Conservation (phyloP, 2,329 filamentous ascomycete species). For the Aspergillus bombycis region DNA sequence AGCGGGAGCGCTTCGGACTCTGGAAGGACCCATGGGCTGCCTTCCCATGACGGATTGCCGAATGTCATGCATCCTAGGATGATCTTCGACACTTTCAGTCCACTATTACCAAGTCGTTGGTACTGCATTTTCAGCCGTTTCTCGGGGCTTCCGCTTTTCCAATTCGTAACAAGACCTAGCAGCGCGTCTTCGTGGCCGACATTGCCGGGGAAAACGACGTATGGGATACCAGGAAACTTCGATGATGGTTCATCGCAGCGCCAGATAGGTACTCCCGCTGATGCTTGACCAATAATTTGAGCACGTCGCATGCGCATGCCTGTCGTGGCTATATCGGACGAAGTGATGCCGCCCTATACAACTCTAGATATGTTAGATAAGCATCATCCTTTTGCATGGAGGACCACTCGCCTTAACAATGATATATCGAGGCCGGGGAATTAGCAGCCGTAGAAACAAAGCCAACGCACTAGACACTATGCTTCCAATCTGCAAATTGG, state of each 20-base stretch:
- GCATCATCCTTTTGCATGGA: too few species aligned
- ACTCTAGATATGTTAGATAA: too few species aligned
- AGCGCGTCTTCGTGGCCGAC: not conserved
- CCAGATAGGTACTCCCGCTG: not conserved
- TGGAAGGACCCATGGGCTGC: not conserved
- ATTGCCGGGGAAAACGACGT: not conserved
- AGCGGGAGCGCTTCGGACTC: not conserved
- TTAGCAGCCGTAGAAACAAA: not conserved
- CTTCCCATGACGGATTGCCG: not conserved
- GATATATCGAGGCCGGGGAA: not conserved
- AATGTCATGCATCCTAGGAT: not conserved
- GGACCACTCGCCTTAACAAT: not conserved
- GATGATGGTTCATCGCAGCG: not conserved
- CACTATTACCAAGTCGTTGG: not conserved
- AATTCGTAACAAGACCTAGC: not conserved
- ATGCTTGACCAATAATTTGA: not conserved
- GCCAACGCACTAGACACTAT: not conserved
- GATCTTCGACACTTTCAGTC: not conserved
- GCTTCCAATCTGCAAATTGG: not conserved
- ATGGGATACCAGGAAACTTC: not conserved
- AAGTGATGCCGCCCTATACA: not conserved
- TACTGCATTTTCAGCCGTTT: not conserved
- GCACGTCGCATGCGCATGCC: not conserved
- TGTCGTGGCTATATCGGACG: not conserved
- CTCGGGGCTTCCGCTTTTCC: not conserved